Evolutionary conservation across 179 eudicot genomes (phyloP), one percentile per base, ranked within the genome.

Genomic region (Carnegiea gigantea): DNA sequence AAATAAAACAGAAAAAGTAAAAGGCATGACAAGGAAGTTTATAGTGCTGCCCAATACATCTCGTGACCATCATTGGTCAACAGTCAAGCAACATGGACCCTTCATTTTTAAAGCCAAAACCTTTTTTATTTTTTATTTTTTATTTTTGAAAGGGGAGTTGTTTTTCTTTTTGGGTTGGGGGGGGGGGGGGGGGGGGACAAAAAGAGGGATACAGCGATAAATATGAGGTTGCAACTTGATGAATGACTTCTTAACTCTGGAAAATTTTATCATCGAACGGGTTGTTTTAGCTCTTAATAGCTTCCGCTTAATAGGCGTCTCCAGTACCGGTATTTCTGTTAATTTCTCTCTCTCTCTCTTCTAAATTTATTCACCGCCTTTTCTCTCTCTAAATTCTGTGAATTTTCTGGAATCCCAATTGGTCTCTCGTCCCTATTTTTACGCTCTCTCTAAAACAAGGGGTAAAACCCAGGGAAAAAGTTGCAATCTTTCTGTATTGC

Each of bases 321-420:
- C 68, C 68, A 74, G 86, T 73, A 78, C 84, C 82, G 84, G 79
- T 84, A 84, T 60, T 81, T 78, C 86, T 21, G 86, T 84, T 84
- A 81, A 81, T 57, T 54, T 59, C 44, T 1, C 68, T 59, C 43
- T 36, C 68, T 75, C 78, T 80, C 60, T 80, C 48, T 65, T 43
- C 64, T 62, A 71, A 71, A 72, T 75, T 46, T 83, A 78, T 53
- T 26, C 76, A 23, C 12, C 71, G 60, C 30, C 20, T 30, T 70
- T 36, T 70, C 46, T 18, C 46, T 70, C 73, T 36, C 73, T 70
- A 36, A 70, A 30, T 30, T 33, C 73, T 70, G 73, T 30, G 73
- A 36, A 30, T 13, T 33, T 70, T 76, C 79, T 76, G 70, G 68
- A 68, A 68, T 26, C 23, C 57, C 23, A 24, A 77, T 6, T 70